Evolutionary conservation across 2,329 filamentous ascomycete species (phyloP), one percentile per base, ranked within the genome.

Genomic region (Stromatinia cepivora): DNA sequence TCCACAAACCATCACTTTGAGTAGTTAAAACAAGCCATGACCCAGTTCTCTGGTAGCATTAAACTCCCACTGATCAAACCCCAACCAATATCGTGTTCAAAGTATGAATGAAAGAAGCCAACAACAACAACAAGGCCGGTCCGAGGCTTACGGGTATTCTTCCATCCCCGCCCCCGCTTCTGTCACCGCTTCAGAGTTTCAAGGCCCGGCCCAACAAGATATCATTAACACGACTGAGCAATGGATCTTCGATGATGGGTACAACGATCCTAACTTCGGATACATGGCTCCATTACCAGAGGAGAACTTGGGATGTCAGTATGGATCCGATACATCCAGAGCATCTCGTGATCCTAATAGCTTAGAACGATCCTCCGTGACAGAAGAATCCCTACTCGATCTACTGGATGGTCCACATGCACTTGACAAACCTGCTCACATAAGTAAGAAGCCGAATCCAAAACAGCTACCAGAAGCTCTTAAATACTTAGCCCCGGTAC

Each of bases 391-490:
- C 42, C n/a, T 64, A 28, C 46, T 64, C 20, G 46, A 64, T 64
- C 34, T 64, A 36, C 46, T 64, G 34, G 31, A 64, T 39, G 46
- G 61, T 39, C 52, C 61, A 64, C 46, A 64, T 20, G 39, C 15
- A 10, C 34, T 52, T 36, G 6, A 22, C 8, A 20, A 39, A 36
- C 3, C 28, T 69, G 39, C 34, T 56, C 25, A 56, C 25, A 11
- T 39, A 46, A 42, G 5, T 6, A n/a, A 39, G 1, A 34, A 56
- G 3, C 15, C 39, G n/a, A 64, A 64, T 15, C 66, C 66, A 17
- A 63, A 56, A 22, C 58, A 64, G 39, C 11, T 69, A 46, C 58
- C 66, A 39, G 66, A 69, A 31, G 66, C 66, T 34, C n/a, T 69
- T 5, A 64, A 69, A 39, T 69, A 69, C 31, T 64, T 69, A 42